Conservation (phyloP, 495 filamentous ascomycete genomes). For the Penicillium bialowiezense region DNA sequence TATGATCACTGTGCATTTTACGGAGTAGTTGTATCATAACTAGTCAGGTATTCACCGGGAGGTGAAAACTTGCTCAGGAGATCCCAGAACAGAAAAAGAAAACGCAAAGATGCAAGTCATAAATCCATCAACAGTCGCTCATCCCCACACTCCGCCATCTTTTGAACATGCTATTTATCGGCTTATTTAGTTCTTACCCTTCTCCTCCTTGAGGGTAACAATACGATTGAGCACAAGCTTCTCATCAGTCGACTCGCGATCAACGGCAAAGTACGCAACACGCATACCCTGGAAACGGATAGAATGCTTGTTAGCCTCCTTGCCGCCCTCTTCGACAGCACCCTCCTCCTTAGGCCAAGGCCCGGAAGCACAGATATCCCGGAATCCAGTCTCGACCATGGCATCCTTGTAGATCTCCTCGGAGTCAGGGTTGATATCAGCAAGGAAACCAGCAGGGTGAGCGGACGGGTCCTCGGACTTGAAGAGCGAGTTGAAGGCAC, state of each 20-base stretch:
- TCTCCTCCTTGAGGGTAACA: conserved; percentile 78
- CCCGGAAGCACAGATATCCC: conserved; percentile 69
- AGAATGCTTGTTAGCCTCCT: conserved; percentile 59
- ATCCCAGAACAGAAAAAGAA: neutral
- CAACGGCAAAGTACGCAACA: conserved; percentile 80
- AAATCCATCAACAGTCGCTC: neutral
- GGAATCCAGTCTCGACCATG: conserved; percentile 79
- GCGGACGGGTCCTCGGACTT: conserved; percentile 73
- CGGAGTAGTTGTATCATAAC: neutral
- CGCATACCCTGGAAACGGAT: conserved; percentile 93
- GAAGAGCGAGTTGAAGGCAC: conserved; percentile 82
- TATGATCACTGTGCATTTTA: neutral
- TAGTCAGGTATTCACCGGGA: neutral
- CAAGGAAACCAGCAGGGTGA: conserved; percentile 72
- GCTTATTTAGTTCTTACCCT: conserved; percentile 22
- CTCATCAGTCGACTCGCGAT: conserved; percentile 73
- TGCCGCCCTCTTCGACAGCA: conserved; percentile 15
- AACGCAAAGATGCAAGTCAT: neutral
- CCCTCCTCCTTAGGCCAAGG: conserved; percentile 81
- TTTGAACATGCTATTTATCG: neutral
- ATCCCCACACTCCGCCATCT: neutral
- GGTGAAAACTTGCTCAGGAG: neutral
- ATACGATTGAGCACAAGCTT: conserved; percentile 88
- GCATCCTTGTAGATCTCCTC: conserved; percentile 76
- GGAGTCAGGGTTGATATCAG: conserved; percentile 81